A percentile compares a stretch with the other conserved stretches of the same genome.
These are phyloP conservation scores for Didymella pomorum DNA, from an alignment of 2,329 filamentous ascomycete genomes.

Conservation along the genomic window DNA sequence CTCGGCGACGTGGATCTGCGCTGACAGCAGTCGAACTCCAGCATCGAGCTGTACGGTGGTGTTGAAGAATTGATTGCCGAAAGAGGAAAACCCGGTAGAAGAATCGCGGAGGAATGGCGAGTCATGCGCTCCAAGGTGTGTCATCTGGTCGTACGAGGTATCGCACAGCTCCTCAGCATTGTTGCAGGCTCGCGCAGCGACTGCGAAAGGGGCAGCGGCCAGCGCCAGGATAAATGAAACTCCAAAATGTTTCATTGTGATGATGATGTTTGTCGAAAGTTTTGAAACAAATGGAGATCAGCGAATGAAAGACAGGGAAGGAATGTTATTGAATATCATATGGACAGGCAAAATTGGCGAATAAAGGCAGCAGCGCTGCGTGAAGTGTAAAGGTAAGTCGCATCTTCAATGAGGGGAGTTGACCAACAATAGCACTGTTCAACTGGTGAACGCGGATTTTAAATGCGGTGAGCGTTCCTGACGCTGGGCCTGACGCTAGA, in stretches of 20 bases:
- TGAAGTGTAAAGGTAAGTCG: constrained; percentile 3
- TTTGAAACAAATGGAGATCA: neutral
- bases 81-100: constrained; percentile 65
- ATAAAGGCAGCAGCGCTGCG: constrained; percentile 11
- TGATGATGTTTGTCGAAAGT: neutral
- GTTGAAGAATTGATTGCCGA: constrained; percentile 76
- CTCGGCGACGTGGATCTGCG: constrained; percentile 70
- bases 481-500: constrained; percentile 10
- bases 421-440: constrained; percentile 21
- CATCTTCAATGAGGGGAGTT: constrained; percentile 8
- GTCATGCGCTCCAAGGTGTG: constrained; percentile 78
- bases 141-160: constrained; percentile 73
- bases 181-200: constrained; percentile 67
- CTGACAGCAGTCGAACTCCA: constrained; percentile 74
- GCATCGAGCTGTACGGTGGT: constrained; percentile 72
- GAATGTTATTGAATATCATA: neutral
- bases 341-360: constrained; percentile 1
- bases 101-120: constrained; percentile 72
- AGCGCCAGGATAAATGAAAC: constrained; percentile 21
- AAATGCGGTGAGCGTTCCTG: constrained; percentile 10
- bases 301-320: neutral
- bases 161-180: constrained; percentile 77
- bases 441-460: constrained; percentile 15
- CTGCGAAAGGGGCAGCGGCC: constrained; percentile 14
- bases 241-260: constrained; percentile 12